Evolutionary conservation across 257 asterid species (phyloP).

Genomic region (Lithospermum erythrorhizon): DNA sequence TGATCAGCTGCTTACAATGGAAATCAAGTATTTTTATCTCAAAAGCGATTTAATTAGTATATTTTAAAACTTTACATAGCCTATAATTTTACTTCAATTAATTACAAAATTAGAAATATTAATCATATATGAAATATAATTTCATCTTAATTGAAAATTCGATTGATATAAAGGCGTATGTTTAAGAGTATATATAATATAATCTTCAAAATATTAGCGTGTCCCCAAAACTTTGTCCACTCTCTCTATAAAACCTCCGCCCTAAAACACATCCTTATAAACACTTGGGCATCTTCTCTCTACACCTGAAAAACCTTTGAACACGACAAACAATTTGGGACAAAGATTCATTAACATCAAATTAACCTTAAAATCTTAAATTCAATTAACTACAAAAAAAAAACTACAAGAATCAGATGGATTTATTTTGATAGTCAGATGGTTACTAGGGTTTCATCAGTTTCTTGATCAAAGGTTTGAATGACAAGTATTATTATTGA

Average conservation of each 20-base stretch:
- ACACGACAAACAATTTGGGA: slow-evolving; percentile 4
- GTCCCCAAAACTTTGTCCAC: slow-evolving; percentile 10
- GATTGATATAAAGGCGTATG: too few relatives aligned
- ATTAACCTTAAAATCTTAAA: slow-evolving; percentile 2
- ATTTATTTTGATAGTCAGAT: slow-evolving; percentile 1
- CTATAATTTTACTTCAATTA: too few relatives aligned
- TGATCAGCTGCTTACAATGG: too few relatives aligned
- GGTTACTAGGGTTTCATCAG: slow-evolving; percentile 23
- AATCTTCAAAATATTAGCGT: slow-evolving; percentile 8
- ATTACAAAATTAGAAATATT: too few relatives aligned
- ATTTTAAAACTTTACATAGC: too few relatives aligned
- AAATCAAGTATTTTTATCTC: too few relatives aligned
- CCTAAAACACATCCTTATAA: slow-evolving; percentile 16
- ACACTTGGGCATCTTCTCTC: slow-evolving; percentile 7
- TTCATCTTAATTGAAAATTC: too few relatives aligned
- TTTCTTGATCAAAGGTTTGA: slow-evolving; percentile 31
- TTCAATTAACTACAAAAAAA: background rate
- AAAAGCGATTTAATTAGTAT: too few relatives aligned
- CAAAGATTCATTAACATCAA: slow-evolving; percentile 6
- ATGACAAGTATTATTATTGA: slow-evolving; percentile 5
- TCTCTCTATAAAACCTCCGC: slow-evolving; percentile 57
- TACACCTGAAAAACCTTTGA: slow-evolving; percentile 23
- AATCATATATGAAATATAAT: too few relatives aligned
- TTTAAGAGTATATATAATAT: slow-evolving; percentile 14
- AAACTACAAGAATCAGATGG: background rate